Evolutionary conservation across 345 rosid genomes (phyloP).

Genomic region (Lepidium africanum): DNA sequence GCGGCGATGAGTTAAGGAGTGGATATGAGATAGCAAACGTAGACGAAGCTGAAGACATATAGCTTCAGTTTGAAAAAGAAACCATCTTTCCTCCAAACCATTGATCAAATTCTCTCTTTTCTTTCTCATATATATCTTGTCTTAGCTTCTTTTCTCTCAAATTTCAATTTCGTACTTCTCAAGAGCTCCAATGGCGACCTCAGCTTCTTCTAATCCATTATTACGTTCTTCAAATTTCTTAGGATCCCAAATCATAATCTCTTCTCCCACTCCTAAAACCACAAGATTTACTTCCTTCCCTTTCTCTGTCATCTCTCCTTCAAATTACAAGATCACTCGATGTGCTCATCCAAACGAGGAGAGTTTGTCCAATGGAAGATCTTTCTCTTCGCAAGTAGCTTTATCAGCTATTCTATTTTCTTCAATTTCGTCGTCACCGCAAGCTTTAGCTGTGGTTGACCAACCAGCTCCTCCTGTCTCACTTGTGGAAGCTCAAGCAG

Average conservation of each 20-base stretch:
- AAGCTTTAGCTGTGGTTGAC: slow-evolving; percentile 52
- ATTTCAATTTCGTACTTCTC: neutral
- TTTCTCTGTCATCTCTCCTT: slow-evolving; percentile 14
- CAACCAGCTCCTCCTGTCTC: slow-evolving; percentile 6
- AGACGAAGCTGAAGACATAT: neutral
- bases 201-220: neutral
- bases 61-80: neutral
- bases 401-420: slow-evolving; percentile 48
- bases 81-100: too few species aligned
- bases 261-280: slow-evolving; percentile 21
- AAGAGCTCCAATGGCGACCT: slow-evolving; percentile 7
- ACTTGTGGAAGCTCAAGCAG: slow-evolving; percentile 40
- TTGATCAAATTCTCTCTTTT: neutral
- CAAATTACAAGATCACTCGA: slow-evolving; percentile 19
- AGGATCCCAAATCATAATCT: slow-evolving; percentile 18
- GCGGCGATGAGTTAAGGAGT: neutral
- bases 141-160: neutral
- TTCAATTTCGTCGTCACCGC: slow-evolving; percentile 33
- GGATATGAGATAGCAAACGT: neutral
- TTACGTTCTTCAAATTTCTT: slow-evolving; percentile 6
- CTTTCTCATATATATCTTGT: neutral
- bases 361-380: neutral
- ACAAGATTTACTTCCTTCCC: neutral
- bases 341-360: slow-evolving; percentile 4
- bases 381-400: slow-evolving; percentile 27